Base-by-base conservation (phyloP, 2,329 filamentous ascomycete species). In the Tolypocladium amazonense region DNA sequence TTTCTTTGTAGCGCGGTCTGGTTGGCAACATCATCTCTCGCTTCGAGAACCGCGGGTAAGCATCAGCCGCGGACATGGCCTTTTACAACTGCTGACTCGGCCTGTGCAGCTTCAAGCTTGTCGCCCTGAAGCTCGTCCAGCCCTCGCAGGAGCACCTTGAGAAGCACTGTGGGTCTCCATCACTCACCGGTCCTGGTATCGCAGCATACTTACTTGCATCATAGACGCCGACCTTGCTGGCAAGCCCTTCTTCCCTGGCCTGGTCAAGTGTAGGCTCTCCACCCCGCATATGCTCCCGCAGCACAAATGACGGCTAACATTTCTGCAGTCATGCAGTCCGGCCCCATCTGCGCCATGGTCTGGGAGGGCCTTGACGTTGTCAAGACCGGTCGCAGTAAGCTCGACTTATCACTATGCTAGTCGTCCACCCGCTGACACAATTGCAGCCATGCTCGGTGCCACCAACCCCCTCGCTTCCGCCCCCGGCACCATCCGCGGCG, bases 301-400 rank as follows among this genome's bases (percentile, higher is more conserved):
- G 14, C 33, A 23, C 18, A 57, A 33, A 14, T 20, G 53, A 1
- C 12, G 23, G 35, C 60, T 65, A 58, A 52, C 55, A 39, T 64
- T 67, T 60, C 35, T 63, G 20, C 67, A 96, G 92, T 97, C 87
- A 99, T 97, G 94, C 82, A 86, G 78, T 92, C 88, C 77, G 94
- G 94, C 77, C 94, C 94, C 77, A 93, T 99, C 82, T 88, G 85
- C 84, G 94, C 94, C 83, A 99, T 97, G 93, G 89, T 99, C 80
- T 99, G 94, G 94, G 92, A 99, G 81, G 94, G 94, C 76, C 90
- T 89, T 85, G 92, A 99, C 75, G 94, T 88, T 79, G 92, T 97
- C 86, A 97, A 97, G 90, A 97, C 92, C 70, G 94, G 94, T 79
- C 93, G 94, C 76, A 76, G 88, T 90, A 86, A 69, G 86, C 81